These are phyloP conservation scores for Lachnellula occidentalis DNA, from an alignment of 2,329 filamentous ascomycete species.

Conservation along the genomic window DNA sequence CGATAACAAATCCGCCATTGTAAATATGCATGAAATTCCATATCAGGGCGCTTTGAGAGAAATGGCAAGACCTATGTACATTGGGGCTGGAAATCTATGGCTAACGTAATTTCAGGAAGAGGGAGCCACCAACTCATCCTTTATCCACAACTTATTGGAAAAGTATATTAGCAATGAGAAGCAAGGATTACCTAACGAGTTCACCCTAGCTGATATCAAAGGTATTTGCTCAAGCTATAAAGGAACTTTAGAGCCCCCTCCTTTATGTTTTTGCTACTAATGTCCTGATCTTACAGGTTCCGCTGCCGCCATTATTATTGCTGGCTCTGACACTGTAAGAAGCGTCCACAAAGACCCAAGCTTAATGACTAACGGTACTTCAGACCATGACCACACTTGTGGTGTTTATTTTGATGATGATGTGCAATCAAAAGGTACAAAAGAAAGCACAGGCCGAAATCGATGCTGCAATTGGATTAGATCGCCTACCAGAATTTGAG, in stretches of 20 bases:
- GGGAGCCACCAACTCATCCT: too few relatives aligned
- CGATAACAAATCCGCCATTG: too few relatives aligned
- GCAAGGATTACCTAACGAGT: conserved; percentile 2
- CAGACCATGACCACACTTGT: conserved; percentile 38
- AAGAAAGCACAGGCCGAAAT: conserved; percentile 41
- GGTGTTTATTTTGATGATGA: conserved; percentile 36
- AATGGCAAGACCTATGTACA: too few relatives aligned
- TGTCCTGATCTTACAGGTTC: conserved; percentile 39
- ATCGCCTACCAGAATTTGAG: conserved; percentile 41
- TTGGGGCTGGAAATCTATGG: too few relatives aligned
- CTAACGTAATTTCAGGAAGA: too few relatives aligned
- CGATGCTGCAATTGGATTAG: conserved; percentile 41
- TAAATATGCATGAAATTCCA: too few relatives aligned
- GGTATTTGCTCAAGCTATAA: background rate
- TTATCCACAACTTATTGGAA: too few relatives aligned
- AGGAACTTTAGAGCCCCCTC: conserved; percentile 39
- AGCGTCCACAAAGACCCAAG: conserved; percentile 33
- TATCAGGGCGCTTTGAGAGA: too few relatives aligned
- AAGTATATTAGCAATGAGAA: background rate
- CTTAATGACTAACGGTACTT: conserved; percentile 33
- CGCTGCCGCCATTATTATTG: conserved; percentile 41
- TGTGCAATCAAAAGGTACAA: conserved; percentile 37
- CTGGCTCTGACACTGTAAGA: conserved; percentile 34
- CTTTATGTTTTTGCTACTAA: conserved; percentile 31
- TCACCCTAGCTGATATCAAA: conserved; percentile 28